A percentile compares a stretch with the other conserved stretches of the same genome.
phyloP scores from a whole-genome alignment of 768 basidiomycete genomes.

The Thelephora ganbajun region DNA sequence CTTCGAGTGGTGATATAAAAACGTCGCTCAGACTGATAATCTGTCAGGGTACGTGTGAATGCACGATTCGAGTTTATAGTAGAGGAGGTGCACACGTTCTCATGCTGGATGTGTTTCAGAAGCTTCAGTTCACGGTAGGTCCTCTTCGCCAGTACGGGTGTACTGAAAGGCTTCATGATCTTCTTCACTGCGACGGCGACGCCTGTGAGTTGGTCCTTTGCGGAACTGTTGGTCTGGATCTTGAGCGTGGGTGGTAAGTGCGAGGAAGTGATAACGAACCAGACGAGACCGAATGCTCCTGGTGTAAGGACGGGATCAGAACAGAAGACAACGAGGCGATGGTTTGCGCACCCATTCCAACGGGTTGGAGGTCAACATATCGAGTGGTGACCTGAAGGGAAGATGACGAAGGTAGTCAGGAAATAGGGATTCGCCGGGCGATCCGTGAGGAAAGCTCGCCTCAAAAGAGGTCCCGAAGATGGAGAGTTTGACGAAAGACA shows the following conservation, averaged over 20 bases:
- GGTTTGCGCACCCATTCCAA: slow-evolving; percentile 81
- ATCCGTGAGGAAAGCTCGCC: slow-evolving; percentile 26
- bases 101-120: slow-evolving; percentile 96
- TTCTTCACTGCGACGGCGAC: slow-evolving; percentile 98
- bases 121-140: slow-evolving; percentile 98
- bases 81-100: slow-evolving; percentile 54
- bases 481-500: slow-evolving; percentile 96
- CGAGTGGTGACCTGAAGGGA: slow-evolving; percentile 76
- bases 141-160: slow-evolving; percentile 93
- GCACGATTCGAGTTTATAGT: slow-evolving; percentile 1
- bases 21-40: slow-evolving; percentile 98
- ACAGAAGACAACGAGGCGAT: not conserved
- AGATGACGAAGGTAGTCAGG: not conserved
- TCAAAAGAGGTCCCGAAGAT: slow-evolving; percentile 99
- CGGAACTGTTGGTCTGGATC: slow-evolving; percentile 42
- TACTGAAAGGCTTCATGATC: slow-evolving; percentile 99
- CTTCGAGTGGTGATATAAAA: slow-evolving; percentile 98
- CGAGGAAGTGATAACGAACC: slow-evolving; percentile 35
- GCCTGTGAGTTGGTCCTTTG: slow-evolving; percentile 88
- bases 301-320: slow-evolving; percentile 1
- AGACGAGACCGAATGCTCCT: slow-evolving; percentile 98
- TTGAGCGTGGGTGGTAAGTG: not conserved
- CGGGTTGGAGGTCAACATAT: slow-evolving; percentile 98
- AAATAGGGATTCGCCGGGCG: slow-evolving; percentile 4
- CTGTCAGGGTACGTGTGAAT: slow-evolving; percentile 24